Conservation (phyloP, 495 filamentous ascomycete genomes). For the Annulohypoxylon moriforme region DNA sequence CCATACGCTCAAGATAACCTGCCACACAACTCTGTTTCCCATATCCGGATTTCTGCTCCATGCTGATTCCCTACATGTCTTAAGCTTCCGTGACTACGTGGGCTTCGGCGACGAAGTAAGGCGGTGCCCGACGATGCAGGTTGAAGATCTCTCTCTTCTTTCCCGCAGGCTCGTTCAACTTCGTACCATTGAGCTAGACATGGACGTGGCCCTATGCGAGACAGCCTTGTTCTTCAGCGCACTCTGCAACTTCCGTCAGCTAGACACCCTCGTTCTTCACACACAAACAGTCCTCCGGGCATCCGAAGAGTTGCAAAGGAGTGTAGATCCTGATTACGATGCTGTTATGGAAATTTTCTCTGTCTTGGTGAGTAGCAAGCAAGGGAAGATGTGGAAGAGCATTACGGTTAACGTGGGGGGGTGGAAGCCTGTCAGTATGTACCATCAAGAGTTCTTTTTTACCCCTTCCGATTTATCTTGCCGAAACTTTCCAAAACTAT, state of each 20-base stretch:
- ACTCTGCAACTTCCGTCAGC: constrained; percentile 32
- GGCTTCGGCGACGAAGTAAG: constrained; percentile 43
- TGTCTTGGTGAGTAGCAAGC: constrained; percentile 22
- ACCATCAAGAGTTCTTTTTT: too few relatives aligned
- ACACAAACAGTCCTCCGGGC: constrained; percentile 44
- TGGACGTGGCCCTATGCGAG: constrained; percentile 35
- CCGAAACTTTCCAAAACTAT: too few relatives aligned
- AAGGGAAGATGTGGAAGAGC: constrained; percentile 24
- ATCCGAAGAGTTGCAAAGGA: neutral
- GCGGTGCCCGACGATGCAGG: constrained; percentile 40
- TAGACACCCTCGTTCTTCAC: constrained; percentile 43
- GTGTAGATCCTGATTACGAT: constrained; percentile 16
- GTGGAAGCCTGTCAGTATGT: constrained; percentile 40
- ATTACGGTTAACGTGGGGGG: constrained; percentile 49
- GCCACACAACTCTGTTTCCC: constrained; percentile 38
- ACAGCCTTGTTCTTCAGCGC: constrained; percentile 25
- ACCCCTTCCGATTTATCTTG: too few relatives aligned
- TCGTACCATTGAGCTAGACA: constrained; percentile 43
- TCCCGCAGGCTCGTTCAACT: constrained; percentile 29
- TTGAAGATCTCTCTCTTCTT: constrained; percentile 32
- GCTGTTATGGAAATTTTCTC: constrained; percentile 15
- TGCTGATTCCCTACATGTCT: constrained; percentile 29
- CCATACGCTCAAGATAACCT: constrained; percentile 35
- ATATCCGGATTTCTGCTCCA: constrained; percentile 40
- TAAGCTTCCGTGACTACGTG: constrained; percentile 46